phyloP scores from a whole-genome alignment of 192 early-diverging fungal genomes.

The Coemansia sp. region DNA sequence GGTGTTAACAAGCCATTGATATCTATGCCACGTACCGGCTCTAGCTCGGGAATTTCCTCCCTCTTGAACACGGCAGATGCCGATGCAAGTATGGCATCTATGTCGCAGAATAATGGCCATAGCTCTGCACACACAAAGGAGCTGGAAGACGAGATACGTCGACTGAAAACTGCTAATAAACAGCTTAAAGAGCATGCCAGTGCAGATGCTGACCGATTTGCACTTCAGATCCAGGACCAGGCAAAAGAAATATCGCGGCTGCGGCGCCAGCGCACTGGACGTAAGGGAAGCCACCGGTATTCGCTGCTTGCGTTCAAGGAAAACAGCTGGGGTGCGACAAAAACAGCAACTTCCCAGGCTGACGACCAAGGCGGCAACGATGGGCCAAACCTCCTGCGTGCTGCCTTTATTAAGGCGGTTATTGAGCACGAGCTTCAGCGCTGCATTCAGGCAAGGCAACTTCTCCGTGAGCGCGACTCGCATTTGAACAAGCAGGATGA shows the following conservation, averaged over 20 bases:
- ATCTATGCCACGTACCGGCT: slow-evolving; percentile 11
- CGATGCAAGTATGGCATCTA: neutral
- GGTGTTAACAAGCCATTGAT: neutral
- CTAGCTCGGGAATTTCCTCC: slow-evolving; percentile 9
- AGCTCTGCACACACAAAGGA: neutral
- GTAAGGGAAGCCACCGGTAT: slow-evolving; percentile 37
- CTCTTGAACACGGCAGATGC: neutral
- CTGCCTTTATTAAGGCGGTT: slow-evolving; percentile 46
- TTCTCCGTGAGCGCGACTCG: slow-evolving; percentile 46
- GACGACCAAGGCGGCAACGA: slow-evolving; percentile 3
- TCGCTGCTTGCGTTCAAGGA: slow-evolving; percentile 40
- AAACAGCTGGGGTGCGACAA: slow-evolving; percentile 36
- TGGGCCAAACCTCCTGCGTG: slow-evolving; percentile 39
- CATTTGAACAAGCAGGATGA: slow-evolving; percentile 36
- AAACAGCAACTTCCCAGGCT: neutral
- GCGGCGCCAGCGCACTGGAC: slow-evolving; percentile 36
- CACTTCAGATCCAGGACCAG: slow-evolving; percentile 47
- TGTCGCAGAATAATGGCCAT: neutral
- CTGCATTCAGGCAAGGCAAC: slow-evolving; percentile 46
- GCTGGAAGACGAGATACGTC: slow-evolving; percentile 33
- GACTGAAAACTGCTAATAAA: slow-evolving; percentile 23
- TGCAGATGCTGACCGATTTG: slow-evolving; percentile 30
- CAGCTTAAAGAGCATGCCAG: slow-evolving; percentile 9
- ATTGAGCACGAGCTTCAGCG: slow-evolving; percentile 47
- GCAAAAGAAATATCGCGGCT: slow-evolving; percentile 44